Evolutionary conservation across 805 yeast genomes (phyloP).

Genomic region (Wickerhamomyces queroliae): DNA sequence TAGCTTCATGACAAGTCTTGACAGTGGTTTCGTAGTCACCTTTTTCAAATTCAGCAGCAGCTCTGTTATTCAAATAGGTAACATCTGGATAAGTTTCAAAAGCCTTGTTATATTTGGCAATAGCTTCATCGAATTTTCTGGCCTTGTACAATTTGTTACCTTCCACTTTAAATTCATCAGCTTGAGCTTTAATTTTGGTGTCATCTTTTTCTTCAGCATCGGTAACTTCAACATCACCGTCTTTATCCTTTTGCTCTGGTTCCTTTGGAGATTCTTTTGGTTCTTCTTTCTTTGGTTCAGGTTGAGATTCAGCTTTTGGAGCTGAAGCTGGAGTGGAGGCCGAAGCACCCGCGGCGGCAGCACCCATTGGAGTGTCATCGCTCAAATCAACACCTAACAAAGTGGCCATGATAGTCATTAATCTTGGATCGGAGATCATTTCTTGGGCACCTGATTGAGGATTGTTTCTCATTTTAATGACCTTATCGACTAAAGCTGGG

Average conservation of each 20-base stretch:
- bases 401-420: constrained; percentile 85
- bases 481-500: constrained; percentile 72
- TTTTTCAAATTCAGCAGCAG: constrained; percentile 97
- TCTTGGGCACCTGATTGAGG: constrained; percentile 72
- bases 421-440: constrained; percentile 73
- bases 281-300: constrained; percentile 19
- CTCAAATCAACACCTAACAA: constrained; percentile 77
- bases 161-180: constrained; percentile 69
- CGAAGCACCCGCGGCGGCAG: constrained; percentile 19
- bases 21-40: constrained; percentile 87
- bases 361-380: constrained; percentile 20
- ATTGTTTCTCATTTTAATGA: constrained; percentile 53
- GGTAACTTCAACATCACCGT: constrained; percentile 26
- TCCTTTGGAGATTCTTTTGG: constrained; percentile 20
- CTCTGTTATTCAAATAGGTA: constrained; percentile 90
- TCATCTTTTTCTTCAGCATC: constrained; percentile 21
- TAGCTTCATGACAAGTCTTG: constrained; percentile 71
- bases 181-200: constrained; percentile 22
- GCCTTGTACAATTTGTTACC: constrained; percentile 86
- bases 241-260: constrained; percentile 29
- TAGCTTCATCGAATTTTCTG: constrained; percentile 89
- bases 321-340: constrained; percentile 19
- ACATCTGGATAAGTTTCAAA: constrained; percentile 79
- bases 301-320: constrained; percentile 18
- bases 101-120: constrained; percentile 78